These are phyloP conservation scores for Chrysoporthe cubensis DNA, from an alignment of 2,329 filamentous ascomycete genomes.

Conservation along the genomic window DNA sequence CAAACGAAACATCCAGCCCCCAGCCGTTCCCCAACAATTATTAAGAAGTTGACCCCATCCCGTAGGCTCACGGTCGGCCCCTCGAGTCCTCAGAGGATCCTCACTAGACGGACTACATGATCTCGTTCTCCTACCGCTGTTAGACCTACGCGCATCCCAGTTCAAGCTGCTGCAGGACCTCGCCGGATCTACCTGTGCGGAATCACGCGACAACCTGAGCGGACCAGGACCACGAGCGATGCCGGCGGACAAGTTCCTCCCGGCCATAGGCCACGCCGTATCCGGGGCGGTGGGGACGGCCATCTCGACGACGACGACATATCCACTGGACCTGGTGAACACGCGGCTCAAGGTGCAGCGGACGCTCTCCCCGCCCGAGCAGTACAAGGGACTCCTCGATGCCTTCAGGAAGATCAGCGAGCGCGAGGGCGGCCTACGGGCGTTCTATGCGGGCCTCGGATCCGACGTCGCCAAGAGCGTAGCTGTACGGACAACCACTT, in stretches of 20 bases:
- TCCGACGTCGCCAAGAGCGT: slow-evolving; percentile 70
- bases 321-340: slow-evolving; percentile 81
- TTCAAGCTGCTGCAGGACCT: background rate
- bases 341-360: slow-evolving; percentile 82
- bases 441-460: slow-evolving; percentile 70
- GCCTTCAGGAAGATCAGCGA: slow-evolving; percentile 72
- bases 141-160: background rate
- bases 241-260: slow-evolving; percentile 51
- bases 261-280: slow-evolving; percentile 79
- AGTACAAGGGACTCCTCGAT: slow-evolving; percentile 68
- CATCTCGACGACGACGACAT: slow-evolving; percentile 76
- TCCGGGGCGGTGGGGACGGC: slow-evolving; percentile 80
- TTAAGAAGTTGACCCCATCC: background rate
- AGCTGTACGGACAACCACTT: slow-evolving; percentile 59
- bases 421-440: slow-evolving; percentile 69
- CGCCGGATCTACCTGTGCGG: background rate
- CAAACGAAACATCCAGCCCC: background rate
- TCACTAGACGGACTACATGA: background rate
- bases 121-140: background rate
- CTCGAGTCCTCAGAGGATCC: background rate
- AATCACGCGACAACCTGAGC: background rate
- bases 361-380: background rate
- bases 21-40: background rate
- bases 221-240: slow-evolving; percentile 21
- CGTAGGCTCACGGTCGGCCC: background rate